Base-by-base conservation (phyloP, 331 rosid genomes). In the Saraca asoca region DNA sequence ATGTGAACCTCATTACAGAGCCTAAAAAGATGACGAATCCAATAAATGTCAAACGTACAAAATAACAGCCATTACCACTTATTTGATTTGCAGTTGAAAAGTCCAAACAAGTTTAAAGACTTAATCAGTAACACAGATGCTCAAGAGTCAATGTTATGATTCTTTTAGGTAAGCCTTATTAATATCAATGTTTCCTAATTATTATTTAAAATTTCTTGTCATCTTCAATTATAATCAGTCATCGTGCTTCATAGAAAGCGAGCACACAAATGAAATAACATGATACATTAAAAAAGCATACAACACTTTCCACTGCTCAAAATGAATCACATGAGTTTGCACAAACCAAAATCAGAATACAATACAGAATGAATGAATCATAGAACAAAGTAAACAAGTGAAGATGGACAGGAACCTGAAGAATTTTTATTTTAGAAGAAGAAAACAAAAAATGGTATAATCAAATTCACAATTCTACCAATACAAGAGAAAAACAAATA, bases 1-100 rank as follows among this genome's bases (percentile, higher is more conserved):
- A 91, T 78, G 75, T 91, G 92, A 73, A 85, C 88, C 75, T 88
- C 92, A 5, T 31, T 71, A 81, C 97, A 91, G 37, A 74, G 75
- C 82, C 95, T 88, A 69, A 69, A 14, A 58, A 24, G 31, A 61
- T 48, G 51, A 42, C 0, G 13, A 67, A 77, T 60, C 51, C 52
- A 66, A 9, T 38, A 37, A 49, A 50, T 7, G 55, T n/a, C 24
- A 65, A 69, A 60, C 9, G 13, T 31, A 41, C 51, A 50, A 45
- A 71, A 5, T 10, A 58, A 20, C 58, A 57, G 51, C 48, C 29
- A 66, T 43, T 24, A 50, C 5, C 63, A 51, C 49, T 12, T 55
- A 51, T 10, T 58, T n/a, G 54, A 16, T 50, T 51, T 68, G 43
- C 73, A 57, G 31, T 60, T 14, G 54, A 61, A 39, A 51, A 20